Evolutionary conservation across 2,329 filamentous ascomycete species (phyloP).

Genomic region (Talaromyces pinophilus): DNA sequence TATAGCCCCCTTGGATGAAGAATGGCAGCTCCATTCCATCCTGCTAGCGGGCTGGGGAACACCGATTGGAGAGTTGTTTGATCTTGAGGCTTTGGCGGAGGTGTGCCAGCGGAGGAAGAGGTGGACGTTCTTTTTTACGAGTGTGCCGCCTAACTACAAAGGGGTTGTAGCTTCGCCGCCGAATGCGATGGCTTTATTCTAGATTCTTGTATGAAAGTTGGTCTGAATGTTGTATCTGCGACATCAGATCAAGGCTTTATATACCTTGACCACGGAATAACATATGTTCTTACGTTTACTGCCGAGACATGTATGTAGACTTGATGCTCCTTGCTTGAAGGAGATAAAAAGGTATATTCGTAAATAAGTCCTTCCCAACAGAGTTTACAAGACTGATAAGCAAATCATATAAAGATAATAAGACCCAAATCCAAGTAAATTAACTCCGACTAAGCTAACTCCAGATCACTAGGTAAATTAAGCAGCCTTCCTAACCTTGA

Average conservation of each 20-base stretch:
- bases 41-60: background rate
- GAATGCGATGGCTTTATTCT: background rate
- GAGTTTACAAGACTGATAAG: background rate
- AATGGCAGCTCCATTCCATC: background rate
- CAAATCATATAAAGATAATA: background rate
- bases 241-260: background rate
- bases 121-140: background rate
- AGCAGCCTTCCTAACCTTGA: constrained; percentile 64
- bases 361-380: background rate
- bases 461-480: background rate
- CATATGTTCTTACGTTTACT: background rate
- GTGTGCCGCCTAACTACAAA: background rate
- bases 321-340: background rate
- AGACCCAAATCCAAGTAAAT: background rate
- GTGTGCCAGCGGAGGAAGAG: background rate
- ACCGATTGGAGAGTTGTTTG: background rate
- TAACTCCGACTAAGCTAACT: background rate
- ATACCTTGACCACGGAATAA: background rate
- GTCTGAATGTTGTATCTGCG: background rate
- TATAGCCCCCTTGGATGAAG: background rate
- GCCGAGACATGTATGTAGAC: background rate
- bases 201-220: background rate
- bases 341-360: background rate
- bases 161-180: background rate
- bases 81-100: background rate